Percentiles rank a stretch among this genome's conserved stretches.
phyloP scores from a whole-genome alignment of 176 grass and related monocot genomes.

The Avena sativa region DNA sequence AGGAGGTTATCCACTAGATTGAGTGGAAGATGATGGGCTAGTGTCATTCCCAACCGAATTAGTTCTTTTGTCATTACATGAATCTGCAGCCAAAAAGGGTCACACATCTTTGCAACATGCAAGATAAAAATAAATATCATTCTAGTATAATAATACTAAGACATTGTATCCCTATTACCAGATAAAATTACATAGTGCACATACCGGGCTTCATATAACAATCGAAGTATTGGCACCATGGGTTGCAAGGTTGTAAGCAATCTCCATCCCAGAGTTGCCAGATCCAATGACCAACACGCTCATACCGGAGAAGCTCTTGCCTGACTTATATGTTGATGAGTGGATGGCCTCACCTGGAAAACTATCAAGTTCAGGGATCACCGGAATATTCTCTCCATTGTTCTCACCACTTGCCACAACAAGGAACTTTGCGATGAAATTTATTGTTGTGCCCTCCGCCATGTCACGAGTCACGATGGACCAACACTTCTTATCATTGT shows the following conservation, averaged over 20 bases:
- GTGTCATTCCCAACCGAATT: slow-evolving; percentile 47
- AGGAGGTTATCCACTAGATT: slow-evolving; percentile 38
- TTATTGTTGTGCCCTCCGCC: not conserved
- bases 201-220: slow-evolving; percentile 41
- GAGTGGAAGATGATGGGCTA: slow-evolving; percentile 32
- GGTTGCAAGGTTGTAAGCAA: slow-evolving; percentile 52
- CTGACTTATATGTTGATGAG: slow-evolving; percentile 41
- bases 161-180: not conserved
- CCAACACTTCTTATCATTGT: not conserved
- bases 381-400: not conserved
- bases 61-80: slow-evolving; percentile 58
- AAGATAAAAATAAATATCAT: not conserved
- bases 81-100: slow-evolving; percentile 10
- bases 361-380: not conserved
- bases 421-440: slow-evolving; percentile 33
- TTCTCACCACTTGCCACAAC: slow-evolving; percentile 22
- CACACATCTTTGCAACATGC: not conserved
- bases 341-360: slow-evolving; percentile 45
- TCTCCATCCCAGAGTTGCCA: slow-evolving; percentile 68
- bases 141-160: not conserved
- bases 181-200: not conserved
- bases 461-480: not conserved
- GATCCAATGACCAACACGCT: slow-evolving; percentile 49
- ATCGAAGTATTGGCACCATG: slow-evolving; percentile 44
- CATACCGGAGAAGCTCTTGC: not conserved